Evolutionary conservation across 1,284 basidiomycete species (phyloP).

Genomic region (Rhizoctonia solani): DNA sequence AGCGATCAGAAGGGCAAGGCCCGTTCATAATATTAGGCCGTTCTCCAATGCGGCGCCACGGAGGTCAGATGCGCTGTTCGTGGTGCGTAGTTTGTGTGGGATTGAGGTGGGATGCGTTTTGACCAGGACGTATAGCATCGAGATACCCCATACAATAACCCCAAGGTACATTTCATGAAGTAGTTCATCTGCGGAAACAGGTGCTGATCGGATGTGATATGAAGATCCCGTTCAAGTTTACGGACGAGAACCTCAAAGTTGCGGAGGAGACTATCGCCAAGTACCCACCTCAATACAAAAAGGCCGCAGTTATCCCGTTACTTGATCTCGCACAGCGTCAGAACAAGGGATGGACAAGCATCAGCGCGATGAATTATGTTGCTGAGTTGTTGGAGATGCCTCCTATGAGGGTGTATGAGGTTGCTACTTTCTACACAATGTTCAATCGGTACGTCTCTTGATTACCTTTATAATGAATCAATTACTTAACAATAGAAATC

Average conservation of each 20-base stretch:
- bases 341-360: slow-evolving; percentile 98
- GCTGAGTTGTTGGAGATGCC: slow-evolving; percentile 92
- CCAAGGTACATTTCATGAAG: slow-evolving; percentile 57
- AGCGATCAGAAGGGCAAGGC: slow-evolving; percentile 11
- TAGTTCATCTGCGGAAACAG: neutral
- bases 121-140: slow-evolving; percentile 68
- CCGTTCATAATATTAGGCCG: slow-evolving; percentile 44
- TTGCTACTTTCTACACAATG: slow-evolving; percentile 99
- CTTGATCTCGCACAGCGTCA: slow-evolving; percentile 96
- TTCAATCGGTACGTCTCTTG: slow-evolving; percentile 76
- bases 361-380: slow-evolving; percentile 98
- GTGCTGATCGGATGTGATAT: neutral
- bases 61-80: slow-evolving; percentile 63
- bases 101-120: slow-evolving; percentile 11
- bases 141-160: slow-evolving; percentile 91
- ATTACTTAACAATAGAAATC: slow-evolving; percentile 6
- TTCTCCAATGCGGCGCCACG: slow-evolving; percentile 53
- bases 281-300: slow-evolving; percentile 98
- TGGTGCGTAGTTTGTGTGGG: slow-evolving; percentile 49
- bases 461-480: neutral
- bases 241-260: slow-evolving; percentile 76
- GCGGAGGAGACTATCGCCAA: slow-evolving; percentile 89
- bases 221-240: slow-evolving; percentile 90
- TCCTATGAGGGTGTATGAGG: slow-evolving; percentile 99
- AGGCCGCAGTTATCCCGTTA: slow-evolving; percentile 95